phyloP scores from a whole-genome alignment of 106 monocot genomes.

The Platanthera guangdongensis region DNA sequence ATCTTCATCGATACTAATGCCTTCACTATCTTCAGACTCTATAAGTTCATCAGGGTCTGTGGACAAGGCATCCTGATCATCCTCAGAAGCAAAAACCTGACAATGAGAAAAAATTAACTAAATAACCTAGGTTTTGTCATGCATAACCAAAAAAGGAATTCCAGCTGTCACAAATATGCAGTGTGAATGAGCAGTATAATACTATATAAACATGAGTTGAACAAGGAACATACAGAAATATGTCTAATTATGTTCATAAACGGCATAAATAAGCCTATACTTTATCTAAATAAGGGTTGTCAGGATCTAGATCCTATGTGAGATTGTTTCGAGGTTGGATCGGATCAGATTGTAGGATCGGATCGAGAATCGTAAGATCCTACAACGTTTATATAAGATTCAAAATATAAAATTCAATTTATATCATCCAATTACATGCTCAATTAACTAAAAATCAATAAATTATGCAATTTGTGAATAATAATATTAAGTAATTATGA shows the following conservation, averaged over 20 bases:
- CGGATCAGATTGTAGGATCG: too few species aligned
- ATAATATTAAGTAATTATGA: too few species aligned
- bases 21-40: constrained; percentile 88
- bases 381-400: too few species aligned
- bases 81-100: constrained; percentile 88
- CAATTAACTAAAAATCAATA: too few species aligned
- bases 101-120: constrained; percentile 3
- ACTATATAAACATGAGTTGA: background rate
- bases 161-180: background rate
- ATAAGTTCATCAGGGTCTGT: constrained; percentile 87
- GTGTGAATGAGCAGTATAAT: background rate
- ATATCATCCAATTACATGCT: too few species aligned
- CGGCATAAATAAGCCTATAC: background rate
- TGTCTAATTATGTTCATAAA: background rate
- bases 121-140: background rate
- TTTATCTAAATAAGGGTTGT: too few species aligned
- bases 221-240: background rate
- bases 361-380: too few species aligned
- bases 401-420: too few species aligned
- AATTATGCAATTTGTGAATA: too few species aligned
- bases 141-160: background rate
- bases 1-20: constrained; percentile 75
- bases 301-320: too few species aligned
- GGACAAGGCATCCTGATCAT: constrained; percentile 85
- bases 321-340: too few species aligned